A percentile compares a stretch with the other conserved stretches of the same genome.
phyloP scores from a whole-genome alignment of 192 early-diverging fungal genomes.

The Backusella westeae region DNA sequence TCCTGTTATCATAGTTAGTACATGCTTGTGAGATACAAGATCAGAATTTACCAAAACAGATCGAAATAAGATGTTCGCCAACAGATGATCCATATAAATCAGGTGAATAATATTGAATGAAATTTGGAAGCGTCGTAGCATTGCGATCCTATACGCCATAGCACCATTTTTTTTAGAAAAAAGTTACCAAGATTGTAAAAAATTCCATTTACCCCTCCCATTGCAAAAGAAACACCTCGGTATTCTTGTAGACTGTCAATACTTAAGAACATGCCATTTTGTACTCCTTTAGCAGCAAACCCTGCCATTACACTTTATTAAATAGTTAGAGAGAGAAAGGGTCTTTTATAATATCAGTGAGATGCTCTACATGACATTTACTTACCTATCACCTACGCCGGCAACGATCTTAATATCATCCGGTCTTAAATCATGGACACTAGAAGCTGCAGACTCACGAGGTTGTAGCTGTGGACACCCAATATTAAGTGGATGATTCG shows the following conservation, averaged over 20 bases:
- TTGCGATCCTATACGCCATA: conserved; percentile 29
- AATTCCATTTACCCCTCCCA: conserved; percentile 41
- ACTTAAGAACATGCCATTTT: conserved; percentile 11
- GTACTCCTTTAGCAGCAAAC: conserved; percentile 47
- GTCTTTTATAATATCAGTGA: neutral
- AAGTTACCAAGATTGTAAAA: neutral
- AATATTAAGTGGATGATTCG: conserved; percentile 1
- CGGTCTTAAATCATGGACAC: conserved; percentile 46
- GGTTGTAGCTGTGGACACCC: conserved; percentile 43
- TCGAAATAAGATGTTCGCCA: conserved; percentile 47
- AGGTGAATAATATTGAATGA: conserved; percentile 41
- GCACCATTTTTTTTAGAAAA: neutral
- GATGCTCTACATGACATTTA: neutral
- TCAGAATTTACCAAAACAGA: conserved; percentile 43
- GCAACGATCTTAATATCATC: conserved; percentile 55
- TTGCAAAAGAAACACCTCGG: conserved; percentile 53
- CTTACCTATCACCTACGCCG: conserved; percentile 50
- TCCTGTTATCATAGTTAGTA: neutral
- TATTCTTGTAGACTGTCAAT: conserved; percentile 24
- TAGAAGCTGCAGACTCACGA: conserved; percentile 20
- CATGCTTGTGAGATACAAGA: neutral
- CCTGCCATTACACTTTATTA: conserved; percentile 51
- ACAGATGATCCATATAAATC: conserved; percentile 41
- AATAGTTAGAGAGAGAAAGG: neutral
- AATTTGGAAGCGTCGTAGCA: conserved; percentile 43